Conservation (phyloP, 2,329 filamentous ascomycete species). For the Ophiocordyceps sinensis region DNA sequence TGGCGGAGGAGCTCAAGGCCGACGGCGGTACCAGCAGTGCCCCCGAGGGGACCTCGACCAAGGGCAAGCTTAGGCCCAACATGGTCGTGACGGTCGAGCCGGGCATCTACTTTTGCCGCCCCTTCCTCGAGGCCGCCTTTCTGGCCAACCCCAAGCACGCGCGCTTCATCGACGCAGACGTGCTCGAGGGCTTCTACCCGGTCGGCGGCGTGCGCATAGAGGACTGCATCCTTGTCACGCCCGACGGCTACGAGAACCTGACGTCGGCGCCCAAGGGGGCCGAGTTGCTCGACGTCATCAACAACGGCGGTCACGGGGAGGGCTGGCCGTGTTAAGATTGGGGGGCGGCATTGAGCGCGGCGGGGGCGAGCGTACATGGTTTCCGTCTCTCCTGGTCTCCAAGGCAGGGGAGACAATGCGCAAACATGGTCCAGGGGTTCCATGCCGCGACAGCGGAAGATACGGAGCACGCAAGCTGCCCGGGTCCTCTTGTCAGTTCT, state of each 20-base stretch:
- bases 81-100: conserved; percentile 73
- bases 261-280: conserved; percentile 66
- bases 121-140: conserved; percentile 58
- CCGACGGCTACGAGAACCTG: conserved; percentile 68
- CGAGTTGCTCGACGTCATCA: conserved; percentile 51
- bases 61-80: conserved; percentile 33
- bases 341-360: too few species aligned
- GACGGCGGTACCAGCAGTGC: not conserved
- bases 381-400: too few species aligned
- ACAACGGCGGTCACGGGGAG: conserved; percentile 6
- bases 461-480: too few species aligned
- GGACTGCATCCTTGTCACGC: conserved; percentile 73
- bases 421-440: too few species aligned
- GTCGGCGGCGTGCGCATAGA: conserved; percentile 90
- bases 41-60: conserved; percentile 6
- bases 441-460: too few species aligned
- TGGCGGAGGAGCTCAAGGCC: conserved; percentile 5
- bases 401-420: too few species aligned
- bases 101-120: conserved; percentile 62
- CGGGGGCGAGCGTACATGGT: too few species aligned
- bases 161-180: conserved; percentile 48
- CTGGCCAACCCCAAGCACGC: conserved; percentile 42
- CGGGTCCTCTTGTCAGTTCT: too few species aligned
- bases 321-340: too few species aligned
- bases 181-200: conserved; percentile 54